Conservation (phyloP, 176 grass and related monocot genomes). For the Musa troglodytarum region DNA sequence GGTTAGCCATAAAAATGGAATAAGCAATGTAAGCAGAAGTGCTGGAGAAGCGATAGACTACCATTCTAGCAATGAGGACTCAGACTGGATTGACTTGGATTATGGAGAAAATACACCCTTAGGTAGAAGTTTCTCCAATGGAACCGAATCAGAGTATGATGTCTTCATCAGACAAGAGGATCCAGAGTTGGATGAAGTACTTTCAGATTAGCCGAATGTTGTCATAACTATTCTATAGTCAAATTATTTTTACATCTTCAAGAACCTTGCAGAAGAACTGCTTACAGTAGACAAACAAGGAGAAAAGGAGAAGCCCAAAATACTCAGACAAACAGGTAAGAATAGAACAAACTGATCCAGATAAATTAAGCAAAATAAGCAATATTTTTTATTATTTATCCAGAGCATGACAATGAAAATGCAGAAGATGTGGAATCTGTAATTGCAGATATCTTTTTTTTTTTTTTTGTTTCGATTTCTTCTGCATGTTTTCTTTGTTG, state of each 20-base stretch:
- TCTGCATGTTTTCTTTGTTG: too few species aligned
- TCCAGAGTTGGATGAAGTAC: constrained; percentile 42
- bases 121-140: constrained; percentile 10
- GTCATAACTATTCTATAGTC: not conserved
- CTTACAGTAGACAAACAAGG: not conserved
- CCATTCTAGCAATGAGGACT: constrained; percentile 33
- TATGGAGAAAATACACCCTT: constrained; percentile 32
- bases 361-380: too few species aligned
- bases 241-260: not conserved
- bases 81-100: constrained; percentile 38
- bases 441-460: too few species aligned
- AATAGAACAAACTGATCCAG: not conserved
- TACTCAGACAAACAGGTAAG: not conserved
- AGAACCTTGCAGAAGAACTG: not conserved
- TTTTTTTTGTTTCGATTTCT: too few species aligned
- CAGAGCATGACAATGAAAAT: too few species aligned
- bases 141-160: constrained; percentile 27
- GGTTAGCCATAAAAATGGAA: not conserved
- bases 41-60: constrained; percentile 12
- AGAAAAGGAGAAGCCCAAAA: not conserved
- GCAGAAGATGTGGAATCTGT: too few species aligned
- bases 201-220: constrained; percentile 45
- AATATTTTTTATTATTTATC: too few species aligned
- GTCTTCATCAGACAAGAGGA: constrained; percentile 24
- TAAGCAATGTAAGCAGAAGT: not conserved